Evolutionary conservation across 805 yeast genomes (phyloP), one percentile per base, ranked within the genome.

Genomic region (Barnettozyma vustinii): DNA sequence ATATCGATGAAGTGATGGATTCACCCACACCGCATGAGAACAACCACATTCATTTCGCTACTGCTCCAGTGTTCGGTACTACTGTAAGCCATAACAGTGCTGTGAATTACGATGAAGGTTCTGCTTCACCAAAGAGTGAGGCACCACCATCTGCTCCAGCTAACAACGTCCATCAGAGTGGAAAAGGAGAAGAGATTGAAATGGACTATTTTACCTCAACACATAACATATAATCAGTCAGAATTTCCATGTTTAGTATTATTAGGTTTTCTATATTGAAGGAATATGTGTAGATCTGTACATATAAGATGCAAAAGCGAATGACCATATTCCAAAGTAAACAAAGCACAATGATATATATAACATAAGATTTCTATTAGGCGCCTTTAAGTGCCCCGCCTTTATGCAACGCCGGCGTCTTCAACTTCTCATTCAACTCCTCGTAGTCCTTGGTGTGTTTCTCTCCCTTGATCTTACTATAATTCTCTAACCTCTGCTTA

Each of bases 341-440:
- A 20, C 20, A 20, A 36, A 20, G 9, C 10, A 9, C 9, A 30
- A 30, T 15, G 6, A 30, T 13, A 13, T 15, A 9, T 7, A 30
- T 13, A 9, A 36, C 21, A 36, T 12, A 36, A 16, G 16, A 39
- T 39, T 12, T 39, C 26, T 23, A 39, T 21, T 43, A 21, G 15
- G 26, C 46, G 18, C 33, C n/a, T 16, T 37, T 23, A 18, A 41
- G 45, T 3, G 54, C 62, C 25, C 68, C 64, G 13, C 68, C 68
- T 47, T 57, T 61, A 48, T 65, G 69, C 33, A 65, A 47, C 1
- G 69, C 65, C 1, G 68, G 68, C 8, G 62, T 54, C 40, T 60
- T 60, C 48, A 61, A 42, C 49, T 54, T 55, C 42, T 50, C 47
- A 47, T 60, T 61, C 46, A 61, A 46, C 50, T 60, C 56, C 46